These are phyloP conservation scores for Metrosideros polymorpha DNA, from an alignment of 441 rosid species.

Conservation along the genomic window DNA sequence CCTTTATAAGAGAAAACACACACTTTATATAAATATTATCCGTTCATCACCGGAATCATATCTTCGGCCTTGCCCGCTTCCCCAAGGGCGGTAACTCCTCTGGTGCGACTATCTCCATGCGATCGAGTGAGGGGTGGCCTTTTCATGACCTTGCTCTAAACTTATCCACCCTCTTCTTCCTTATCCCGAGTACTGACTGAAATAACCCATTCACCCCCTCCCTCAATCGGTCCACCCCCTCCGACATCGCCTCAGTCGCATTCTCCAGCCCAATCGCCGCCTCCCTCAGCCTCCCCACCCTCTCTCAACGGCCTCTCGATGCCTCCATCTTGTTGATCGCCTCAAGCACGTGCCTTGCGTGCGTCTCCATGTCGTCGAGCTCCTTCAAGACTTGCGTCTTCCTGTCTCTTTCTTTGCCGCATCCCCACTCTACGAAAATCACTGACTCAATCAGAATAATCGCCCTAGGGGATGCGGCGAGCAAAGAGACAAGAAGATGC, in stretches of 20 bases:
- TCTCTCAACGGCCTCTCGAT: background rate
- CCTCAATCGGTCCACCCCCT: background rate
- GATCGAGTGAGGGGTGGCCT: background rate
- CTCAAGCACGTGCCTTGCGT: background rate
- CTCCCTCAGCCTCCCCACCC: conserved; percentile 1
- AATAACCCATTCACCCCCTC: background rate
- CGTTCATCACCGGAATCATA: background rate
- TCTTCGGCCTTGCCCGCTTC: background rate
- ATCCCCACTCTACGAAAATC: background rate
- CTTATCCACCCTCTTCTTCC: no score
- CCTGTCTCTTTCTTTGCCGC: background rate
- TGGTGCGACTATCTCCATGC: background rate
- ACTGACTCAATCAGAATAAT: background rate
- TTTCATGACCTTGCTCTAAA: no score
- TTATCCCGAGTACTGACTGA: no score
- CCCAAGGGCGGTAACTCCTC: background rate
- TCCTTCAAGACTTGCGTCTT: background rate
- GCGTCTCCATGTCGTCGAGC: background rate
- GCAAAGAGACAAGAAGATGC: background rate
- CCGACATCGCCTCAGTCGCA: background rate
- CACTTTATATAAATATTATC: background rate
- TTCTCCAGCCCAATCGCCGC: background rate
- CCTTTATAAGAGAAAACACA: background rate
- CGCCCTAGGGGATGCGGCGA: background rate
- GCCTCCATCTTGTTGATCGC: background rate